These are phyloP conservation scores for Diaporthe amygdali DNA, from an alignment of 2,329 filamentous ascomycete species.

Conservation along the genomic window DNA sequence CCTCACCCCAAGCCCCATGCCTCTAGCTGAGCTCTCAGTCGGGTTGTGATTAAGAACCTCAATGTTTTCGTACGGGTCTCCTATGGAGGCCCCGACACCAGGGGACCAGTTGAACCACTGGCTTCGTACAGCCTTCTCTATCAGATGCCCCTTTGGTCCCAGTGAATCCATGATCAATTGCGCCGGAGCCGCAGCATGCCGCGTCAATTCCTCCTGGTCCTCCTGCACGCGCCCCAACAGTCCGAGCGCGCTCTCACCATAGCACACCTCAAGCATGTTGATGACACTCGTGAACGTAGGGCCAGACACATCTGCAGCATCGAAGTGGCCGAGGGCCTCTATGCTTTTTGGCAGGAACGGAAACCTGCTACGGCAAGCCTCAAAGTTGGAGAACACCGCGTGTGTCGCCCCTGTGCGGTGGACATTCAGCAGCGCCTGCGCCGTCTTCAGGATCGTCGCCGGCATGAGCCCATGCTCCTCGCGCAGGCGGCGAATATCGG, in stretches of 20 bases:
- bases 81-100: background rate
- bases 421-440: background rate
- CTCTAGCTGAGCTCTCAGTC: background rate
- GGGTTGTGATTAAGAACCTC: background rate
- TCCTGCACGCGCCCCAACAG: background rate
- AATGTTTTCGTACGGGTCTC: background rate
- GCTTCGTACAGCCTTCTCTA: background rate
- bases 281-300: background rate
- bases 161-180: background rate
- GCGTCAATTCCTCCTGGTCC: background rate
- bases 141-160: background rate
- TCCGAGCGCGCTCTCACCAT: background rate
- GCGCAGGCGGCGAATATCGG: background rate
- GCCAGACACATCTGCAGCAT: background rate
- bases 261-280: background rate
- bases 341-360: background rate
- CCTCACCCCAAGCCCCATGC: background rate
- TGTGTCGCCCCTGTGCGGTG: background rate
- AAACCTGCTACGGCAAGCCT: background rate
- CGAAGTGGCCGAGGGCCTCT: background rate
- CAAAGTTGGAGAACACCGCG: background rate
- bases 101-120: background rate
- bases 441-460: background rate
- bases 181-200: background rate
- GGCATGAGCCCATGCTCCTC: background rate